A percentile compares a stretch with the other conserved stretches of the same genome.
Conservation (phyloP, 192 early-diverging fungal genomes). For the Coemansia sp. region DNA sequence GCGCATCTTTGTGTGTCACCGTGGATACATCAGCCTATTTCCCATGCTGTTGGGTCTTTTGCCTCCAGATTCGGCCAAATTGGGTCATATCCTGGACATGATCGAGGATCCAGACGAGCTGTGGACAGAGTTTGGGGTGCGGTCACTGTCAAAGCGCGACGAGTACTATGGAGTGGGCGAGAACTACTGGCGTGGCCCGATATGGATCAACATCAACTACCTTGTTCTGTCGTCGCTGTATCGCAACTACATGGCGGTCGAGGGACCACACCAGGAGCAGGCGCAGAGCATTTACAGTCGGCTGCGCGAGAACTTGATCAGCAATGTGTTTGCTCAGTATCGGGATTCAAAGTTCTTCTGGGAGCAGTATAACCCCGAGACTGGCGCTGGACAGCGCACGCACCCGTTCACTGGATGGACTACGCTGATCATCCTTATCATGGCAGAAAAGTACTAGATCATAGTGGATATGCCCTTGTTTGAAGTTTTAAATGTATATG, state of each 20-base stretch:
- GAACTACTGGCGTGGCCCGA: conserved; percentile 92
- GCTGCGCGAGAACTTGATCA: conserved; percentile 72
- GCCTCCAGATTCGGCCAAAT: conserved; percentile 61
- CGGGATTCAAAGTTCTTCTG: conserved; percentile 75
- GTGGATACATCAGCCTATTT: conserved; percentile 66
- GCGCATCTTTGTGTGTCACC: conserved; percentile 45
- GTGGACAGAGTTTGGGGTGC: conserved; percentile 77
- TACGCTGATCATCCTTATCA: conserved; percentile 73
- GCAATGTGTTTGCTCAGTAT: conserved; percentile 75
- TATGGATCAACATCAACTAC: conserved; percentile 95
- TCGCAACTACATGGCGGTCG: conserved; percentile 56
- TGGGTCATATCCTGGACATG: conserved; percentile 72
- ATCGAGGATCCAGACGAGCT: conserved; percentile 73
- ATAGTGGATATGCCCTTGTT: no score
- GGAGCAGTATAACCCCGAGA: conserved; percentile 84
- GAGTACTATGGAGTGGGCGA: conserved; percentile 74
- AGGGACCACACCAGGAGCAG: conserved; percentile 67
- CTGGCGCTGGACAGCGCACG: conserved; percentile 72
- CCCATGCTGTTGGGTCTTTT: conserved; percentile 77
- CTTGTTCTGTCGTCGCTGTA: conserved; percentile 69
- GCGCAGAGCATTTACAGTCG: conserved; percentile 69
- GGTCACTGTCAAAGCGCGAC: conserved; percentile 63
- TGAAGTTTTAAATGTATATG: conserved; percentile 25
- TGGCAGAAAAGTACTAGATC: conserved; percentile 71
- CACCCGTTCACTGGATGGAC: conserved; percentile 98